A percentile compares a stretch with the other conserved stretches of the same genome.
Evolutionary conservation across 345 rosid species (phyloP).

Genomic region (Dipteronia sinensis): DNA sequence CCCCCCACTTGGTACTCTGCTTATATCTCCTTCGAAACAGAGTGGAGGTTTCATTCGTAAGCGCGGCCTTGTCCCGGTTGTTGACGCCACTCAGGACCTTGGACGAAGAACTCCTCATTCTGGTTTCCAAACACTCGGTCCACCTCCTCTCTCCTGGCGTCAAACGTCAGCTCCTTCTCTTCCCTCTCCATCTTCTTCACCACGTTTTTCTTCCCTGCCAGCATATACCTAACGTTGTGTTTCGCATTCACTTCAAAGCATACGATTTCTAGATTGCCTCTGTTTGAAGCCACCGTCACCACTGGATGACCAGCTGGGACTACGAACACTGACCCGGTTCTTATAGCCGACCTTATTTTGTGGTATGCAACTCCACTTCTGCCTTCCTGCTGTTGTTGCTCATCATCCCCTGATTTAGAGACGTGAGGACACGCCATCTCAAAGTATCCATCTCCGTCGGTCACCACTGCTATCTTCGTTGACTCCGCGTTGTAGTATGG

Average conservation of each 20-base stretch:
- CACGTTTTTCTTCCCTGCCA: conserved; percentile 41
- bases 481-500: conserved; percentile 49
- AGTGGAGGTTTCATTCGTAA: conserved; percentile 14
- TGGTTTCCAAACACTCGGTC: conserved; percentile 44
- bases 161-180: conserved; percentile 47
- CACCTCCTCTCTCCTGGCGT: conserved; percentile 30
- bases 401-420: background rate
- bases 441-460: conserved; percentile 37
- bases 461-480: conserved; percentile 32
- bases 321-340: conserved; percentile 27
- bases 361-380: conserved; percentile 13
- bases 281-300: conserved; percentile 31
- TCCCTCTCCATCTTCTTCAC: conserved; percentile 38
- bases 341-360: conserved; percentile 31
- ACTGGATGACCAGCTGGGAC: conserved; percentile 51
- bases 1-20: no score
- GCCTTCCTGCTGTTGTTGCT: background rate
- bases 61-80: conserved; percentile 11
- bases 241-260: conserved; percentile 48
- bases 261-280: conserved; percentile 28
- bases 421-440: conserved; percentile 57
- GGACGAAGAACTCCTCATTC: conserved; percentile 44
- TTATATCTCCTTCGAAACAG: no score
- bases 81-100: conserved; percentile 35
- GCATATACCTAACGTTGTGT: conserved; percentile 37